Evolutionary conservation across 192 early-diverging fungal species (phyloP).

Genomic region (Anaeromyces robustus): DNA sequence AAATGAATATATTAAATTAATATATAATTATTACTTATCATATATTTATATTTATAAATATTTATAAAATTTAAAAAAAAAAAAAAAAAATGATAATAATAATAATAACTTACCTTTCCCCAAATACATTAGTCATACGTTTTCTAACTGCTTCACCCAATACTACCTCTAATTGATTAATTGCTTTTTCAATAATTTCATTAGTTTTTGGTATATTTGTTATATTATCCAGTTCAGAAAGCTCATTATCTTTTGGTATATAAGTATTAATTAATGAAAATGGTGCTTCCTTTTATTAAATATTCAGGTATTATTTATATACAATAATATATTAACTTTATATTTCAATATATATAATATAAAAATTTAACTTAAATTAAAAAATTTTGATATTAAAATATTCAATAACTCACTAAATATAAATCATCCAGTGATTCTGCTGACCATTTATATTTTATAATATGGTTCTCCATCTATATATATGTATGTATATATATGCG

Average conservation of each 20-base stretch:
- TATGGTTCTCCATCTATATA: background rate
- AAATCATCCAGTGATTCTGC: background rate
- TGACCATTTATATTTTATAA: background rate
- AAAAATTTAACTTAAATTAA: no score
- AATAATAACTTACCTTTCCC: background rate
- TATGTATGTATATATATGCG: no score
- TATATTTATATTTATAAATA: no score
- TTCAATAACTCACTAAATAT: background rate
- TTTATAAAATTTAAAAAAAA: no score
- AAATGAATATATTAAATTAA: no score
- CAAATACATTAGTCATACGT: background rate
- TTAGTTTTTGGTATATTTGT: conserved; percentile 2
- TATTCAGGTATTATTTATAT: conserved; percentile 11
- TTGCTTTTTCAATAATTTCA: conserved; percentile 2
- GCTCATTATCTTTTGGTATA: background rate
- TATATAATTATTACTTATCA: no score
- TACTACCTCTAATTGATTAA: background rate
- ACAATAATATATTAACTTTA: conserved; percentile 3
- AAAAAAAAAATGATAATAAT: no score
- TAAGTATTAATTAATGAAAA: background rate
- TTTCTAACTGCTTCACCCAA: background rate
- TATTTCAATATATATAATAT: conserved; percentile 2
- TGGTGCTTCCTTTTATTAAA: background rate
- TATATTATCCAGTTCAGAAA: background rate
- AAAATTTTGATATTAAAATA: no score